Conservation (phyloP, 108 stramenopile genomes). For the Cyclotella atomus region DNA sequence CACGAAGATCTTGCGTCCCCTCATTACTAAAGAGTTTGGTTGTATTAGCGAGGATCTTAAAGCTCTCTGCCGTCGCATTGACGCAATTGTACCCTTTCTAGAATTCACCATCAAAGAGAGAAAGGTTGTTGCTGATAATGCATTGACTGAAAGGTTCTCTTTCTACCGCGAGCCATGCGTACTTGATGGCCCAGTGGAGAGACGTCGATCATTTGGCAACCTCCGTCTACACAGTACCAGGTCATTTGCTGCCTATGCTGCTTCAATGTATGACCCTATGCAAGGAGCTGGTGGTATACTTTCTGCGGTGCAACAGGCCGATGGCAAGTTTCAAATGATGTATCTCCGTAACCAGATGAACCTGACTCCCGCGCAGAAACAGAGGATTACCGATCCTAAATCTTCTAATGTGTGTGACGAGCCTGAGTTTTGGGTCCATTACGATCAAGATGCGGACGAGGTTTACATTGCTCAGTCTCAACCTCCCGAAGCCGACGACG, state of each 20-base stretch:
- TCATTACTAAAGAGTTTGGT: not conserved
- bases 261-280: slow-evolving; percentile 1
- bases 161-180: slow-evolving; percentile 9
- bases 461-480: not conserved
- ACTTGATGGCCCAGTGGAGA: slow-evolving; percentile 6
- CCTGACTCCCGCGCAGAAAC: slow-evolving; percentile 8
- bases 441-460: not conserved
- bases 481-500: not conserved
- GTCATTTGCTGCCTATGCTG: not conserved
- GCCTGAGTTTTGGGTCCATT: slow-evolving; percentile 16
- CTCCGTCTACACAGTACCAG: not conserved
- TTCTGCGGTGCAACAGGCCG: not conserved
- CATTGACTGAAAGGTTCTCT: slow-evolving; percentile 4
- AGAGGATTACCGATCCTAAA: not conserved
- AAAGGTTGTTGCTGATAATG: slow-evolving; percentile 3
- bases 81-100: slow-evolving; percentile 2
- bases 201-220: not conserved
- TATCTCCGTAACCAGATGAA: not conserved
- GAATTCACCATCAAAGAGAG: not conserved
- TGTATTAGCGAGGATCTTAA: not conserved
- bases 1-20: not conserved
- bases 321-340: slow-evolving; percentile 16
- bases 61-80: slow-evolving; percentile 3
- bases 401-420: not conserved
- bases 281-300: not conserved